Base-by-base conservation (phyloP, 2,329 filamentous ascomycete genomes). In the Botrytis byssoidea region DNA sequence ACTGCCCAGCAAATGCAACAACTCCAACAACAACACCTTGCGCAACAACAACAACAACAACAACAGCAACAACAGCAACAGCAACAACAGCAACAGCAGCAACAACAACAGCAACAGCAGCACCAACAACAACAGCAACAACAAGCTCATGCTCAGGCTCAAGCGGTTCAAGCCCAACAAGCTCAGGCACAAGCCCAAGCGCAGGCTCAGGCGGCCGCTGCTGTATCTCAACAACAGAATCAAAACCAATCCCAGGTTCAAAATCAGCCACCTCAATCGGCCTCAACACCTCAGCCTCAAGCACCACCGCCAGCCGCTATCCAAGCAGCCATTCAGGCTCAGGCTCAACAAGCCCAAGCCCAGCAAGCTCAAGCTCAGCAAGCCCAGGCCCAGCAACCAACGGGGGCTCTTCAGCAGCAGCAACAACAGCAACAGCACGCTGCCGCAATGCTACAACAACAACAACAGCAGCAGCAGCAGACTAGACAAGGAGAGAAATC, bases 11-110 rank as follows among this genome's bases (percentile, higher is more conserved):
- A 83, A 71, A 80, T 87, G 74, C 83, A 83, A 69, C 82, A 79
- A 73, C 81, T 86, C 74, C 85, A 86, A 74, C 83, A 84, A 71
- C 84, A 81, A 61, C 79, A 81, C 70, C 84, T 86, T 76, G 83
- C 85, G 75, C 86, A 84, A 44, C 85, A 86, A 72, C 86, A 84
- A 42, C 85, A 86, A 71, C 85, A 85, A 64, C 83, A 85, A 79
- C 84, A 82, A 64, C 85, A 86, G 73, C 85, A 86, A 70, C 61
- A 64, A 2, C 70, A 70, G 0, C 67, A 70, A 12, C 67, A 70
- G 1, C 25, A 37, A 8, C 63, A 66, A 0, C 64, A 67, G 1
- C 64, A 86, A 71, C 60, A 66, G 8, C 70, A 71, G 0, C 69
- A 71, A 3, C 69, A 71, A 1, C 40, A 42, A 6, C 40, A 42